A percentile compares a stretch with the other conserved stretches of the same genome.
Conservation (phyloP, 805 yeast species). For the Metschnikowia santaceciliae region DNA sequence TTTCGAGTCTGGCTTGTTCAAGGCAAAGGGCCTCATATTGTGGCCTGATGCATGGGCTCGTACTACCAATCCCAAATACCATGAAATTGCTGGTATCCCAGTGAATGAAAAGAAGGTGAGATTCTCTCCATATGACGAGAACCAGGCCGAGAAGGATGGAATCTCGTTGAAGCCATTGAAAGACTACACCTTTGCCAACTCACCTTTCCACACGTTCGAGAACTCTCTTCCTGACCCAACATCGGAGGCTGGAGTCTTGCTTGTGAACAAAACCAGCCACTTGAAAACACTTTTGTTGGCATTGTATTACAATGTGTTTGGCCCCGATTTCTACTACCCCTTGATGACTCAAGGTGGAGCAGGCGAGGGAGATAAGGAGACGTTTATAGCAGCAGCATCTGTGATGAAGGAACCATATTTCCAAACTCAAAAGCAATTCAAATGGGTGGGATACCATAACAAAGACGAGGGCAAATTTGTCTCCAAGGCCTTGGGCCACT, state of each 20-base stretch:
- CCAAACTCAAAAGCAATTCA: conserved; percentile 47
- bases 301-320: conserved; percentile 60
- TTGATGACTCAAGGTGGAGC: conserved; percentile 67
- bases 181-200: conserved; percentile 23
- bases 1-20: conserved; percentile 42
- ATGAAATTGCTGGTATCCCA: conserved; percentile 46
- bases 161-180: conserved; percentile 21
- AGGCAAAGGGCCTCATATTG: conserved; percentile 46
- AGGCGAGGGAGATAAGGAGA: conserved; percentile 81
- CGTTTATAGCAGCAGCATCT: conserved; percentile 66
- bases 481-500: conserved; percentile 31
- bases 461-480: conserved; percentile 23
- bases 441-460: conserved; percentile 37
- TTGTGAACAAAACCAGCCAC: conserved; percentile 59
- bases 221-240: conserved; percentile 66
- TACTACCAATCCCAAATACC: conserved; percentile 58
- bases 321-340: conserved; percentile 65
- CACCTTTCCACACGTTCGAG: conserved; percentile 56
- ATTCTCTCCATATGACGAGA: conserved; percentile 31
- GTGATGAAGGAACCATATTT: conserved; percentile 46
- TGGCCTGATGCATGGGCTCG: conserved; percentile 77
- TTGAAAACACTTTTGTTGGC: conserved; percentile 55
- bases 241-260: conserved; percentile 66
- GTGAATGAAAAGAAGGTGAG: conserved; percentile 33
- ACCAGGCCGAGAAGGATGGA: conserved; percentile 33